Percentiles rank a stretch among this genome's conserved stretches.
Conservation (phyloP, 192 early-diverging fungal species). For the Tieghemiomyces parasiticus region DNA sequence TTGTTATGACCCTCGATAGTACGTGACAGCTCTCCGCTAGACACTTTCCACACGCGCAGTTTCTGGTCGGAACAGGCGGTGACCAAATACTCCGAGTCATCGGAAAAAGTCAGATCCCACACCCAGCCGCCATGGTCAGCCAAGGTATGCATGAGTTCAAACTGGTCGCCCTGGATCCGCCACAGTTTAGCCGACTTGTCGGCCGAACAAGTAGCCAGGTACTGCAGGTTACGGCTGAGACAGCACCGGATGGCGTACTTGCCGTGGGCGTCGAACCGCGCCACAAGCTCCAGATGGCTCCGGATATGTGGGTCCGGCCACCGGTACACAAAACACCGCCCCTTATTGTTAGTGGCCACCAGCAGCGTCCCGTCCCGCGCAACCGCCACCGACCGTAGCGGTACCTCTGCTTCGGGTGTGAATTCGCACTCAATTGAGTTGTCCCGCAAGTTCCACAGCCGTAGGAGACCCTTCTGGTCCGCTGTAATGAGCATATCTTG, state of each 20-base stretch:
- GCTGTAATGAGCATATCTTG: constrained; percentile 74
- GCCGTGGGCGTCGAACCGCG: constrained; percentile 58
- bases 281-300: constrained; percentile 48
- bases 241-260: constrained; percentile 74
- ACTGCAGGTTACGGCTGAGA: constrained; percentile 70
- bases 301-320: constrained; percentile 46
- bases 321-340: constrained; percentile 43
- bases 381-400: constrained; percentile 67
- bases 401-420: constrained; percentile 58
- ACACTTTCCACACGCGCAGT: constrained; percentile 11
- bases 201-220: constrained; percentile 71
- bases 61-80: constrained; percentile 27
- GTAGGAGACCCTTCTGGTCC: constrained; percentile 60
- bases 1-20: constrained; percentile 11
- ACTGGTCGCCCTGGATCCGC: constrained; percentile 37
- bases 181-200: constrained; percentile 82
- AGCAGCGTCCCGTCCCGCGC: constrained; percentile 66
- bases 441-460: constrained; percentile 52
- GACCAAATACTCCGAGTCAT: constrained; percentile 81
- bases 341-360: constrained; percentile 79
- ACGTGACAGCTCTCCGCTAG: constrained; percentile 8
- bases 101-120: constrained; percentile 85
- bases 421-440: constrained; percentile 47
- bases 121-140: constrained; percentile 80
- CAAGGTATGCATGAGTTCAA: constrained; percentile 57